Conservation (phyloP, 2,329 filamentous ascomycete species). For the Apiospora sp. region DNA sequence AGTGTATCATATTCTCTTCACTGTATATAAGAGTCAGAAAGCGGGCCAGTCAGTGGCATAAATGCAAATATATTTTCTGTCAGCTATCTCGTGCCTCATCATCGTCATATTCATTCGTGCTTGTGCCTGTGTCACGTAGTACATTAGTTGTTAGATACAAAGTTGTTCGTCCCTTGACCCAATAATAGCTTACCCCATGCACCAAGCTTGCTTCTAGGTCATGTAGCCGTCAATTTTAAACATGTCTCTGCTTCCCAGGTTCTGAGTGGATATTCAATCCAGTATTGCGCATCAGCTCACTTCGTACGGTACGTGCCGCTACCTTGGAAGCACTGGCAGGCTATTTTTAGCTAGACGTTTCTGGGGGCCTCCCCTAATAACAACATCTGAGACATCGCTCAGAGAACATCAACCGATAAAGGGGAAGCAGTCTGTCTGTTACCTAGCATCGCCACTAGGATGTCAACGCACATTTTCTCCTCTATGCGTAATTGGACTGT, state of each 20-base stretch:
- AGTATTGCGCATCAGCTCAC: neutral
- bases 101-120: neutral
- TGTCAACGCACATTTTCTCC: neutral
- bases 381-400: neutral
- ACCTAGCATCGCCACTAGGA: neutral
- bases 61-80: neutral
- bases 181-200: neutral
- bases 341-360: neutral
- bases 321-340: neutral
- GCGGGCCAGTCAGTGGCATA: neutral
- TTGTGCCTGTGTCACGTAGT: no score
- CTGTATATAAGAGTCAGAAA: neutral
- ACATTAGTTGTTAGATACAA: no score
- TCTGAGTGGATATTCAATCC: neutral
- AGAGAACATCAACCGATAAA: no score
- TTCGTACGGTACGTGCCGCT: neutral
- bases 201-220: neutral
- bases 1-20: conserved; percentile 15
- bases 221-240: neutral
- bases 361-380: neutral
- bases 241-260: neutral
- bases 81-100: neutral
- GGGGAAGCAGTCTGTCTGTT: neutral
- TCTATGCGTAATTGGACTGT: neutral
- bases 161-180: no score